These are phyloP conservation scores for Blepharisma stoltei DNA, from an alignment of 73 alveolate species.

Conservation along the genomic window DNA sequence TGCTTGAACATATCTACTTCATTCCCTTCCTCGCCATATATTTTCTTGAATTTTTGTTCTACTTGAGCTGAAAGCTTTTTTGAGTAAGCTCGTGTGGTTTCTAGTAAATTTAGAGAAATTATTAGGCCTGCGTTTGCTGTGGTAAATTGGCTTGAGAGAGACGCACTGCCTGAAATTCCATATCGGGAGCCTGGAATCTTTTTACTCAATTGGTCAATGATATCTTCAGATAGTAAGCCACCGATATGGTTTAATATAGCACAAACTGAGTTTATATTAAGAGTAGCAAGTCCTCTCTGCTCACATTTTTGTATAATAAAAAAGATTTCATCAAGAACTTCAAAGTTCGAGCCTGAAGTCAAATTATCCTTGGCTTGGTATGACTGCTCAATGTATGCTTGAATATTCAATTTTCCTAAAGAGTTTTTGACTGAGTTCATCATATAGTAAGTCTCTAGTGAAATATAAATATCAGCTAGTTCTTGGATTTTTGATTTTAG, in stretches of 20 bases:
- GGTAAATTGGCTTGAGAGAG: not conserved
- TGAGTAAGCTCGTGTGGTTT: not conserved
- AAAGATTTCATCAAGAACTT: conserved; percentile 6
- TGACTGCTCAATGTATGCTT: not conserved
- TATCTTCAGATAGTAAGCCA: not conserved
- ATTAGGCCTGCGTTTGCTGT: not conserved
- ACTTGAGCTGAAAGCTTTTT: not conserved
- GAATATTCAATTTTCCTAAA: not conserved
- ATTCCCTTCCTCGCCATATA: not conserved
- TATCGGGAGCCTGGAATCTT: not conserved
- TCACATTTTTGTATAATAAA: conserved; percentile 4
- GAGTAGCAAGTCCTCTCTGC: not conserved
- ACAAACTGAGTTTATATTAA: not conserved
- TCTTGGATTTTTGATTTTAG: not conserved
- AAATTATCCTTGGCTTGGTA: not conserved
- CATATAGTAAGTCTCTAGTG: not conserved
- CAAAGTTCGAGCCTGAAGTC: not conserved
- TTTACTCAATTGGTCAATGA: not conserved
- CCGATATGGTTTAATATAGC: not conserved
- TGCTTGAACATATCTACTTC: conserved; percentile 1
- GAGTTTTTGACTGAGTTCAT: not conserved
- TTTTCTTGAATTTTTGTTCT: not conserved
- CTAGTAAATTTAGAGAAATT: not conserved
- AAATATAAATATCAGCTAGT: conserved; percentile 23
- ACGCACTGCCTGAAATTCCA: not conserved